Evolutionary conservation across 768 basidiomycete genomes (phyloP).

Genomic region (Hemileccinum impolitum): DNA sequence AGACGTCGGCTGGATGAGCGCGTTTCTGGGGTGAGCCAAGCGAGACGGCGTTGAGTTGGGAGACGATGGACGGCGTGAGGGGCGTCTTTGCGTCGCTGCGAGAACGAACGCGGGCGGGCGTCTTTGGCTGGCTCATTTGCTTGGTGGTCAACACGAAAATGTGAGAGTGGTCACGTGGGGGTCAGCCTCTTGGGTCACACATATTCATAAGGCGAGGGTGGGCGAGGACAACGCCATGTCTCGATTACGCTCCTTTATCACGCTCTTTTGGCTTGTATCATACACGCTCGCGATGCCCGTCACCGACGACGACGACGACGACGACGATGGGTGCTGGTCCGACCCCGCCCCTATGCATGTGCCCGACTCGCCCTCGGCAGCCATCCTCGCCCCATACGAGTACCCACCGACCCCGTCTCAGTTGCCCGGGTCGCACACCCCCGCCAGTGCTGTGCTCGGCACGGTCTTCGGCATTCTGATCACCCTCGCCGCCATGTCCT

Average conservation of each 20-base stretch:
- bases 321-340: slow-evolving; percentile 1
- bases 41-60: slow-evolving; percentile 38
- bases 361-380: slow-evolving; percentile 1
- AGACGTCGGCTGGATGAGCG: slow-evolving; percentile 38
- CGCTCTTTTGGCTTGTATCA: slow-evolving; percentile 11
- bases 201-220: slow-evolving; percentile 9
- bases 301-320: slow-evolving; percentile 10
- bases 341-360: background rate
- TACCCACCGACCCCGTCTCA: slow-evolving; percentile 3
- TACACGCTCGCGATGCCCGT: slow-evolving; percentile 6
- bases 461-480: slow-evolving; percentile 13
- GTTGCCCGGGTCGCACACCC: slow-evolving; percentile 9
- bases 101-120: slow-evolving; percentile 45
- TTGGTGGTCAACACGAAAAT: no score
- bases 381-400: slow-evolving; percentile 14
- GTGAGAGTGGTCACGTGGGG: slow-evolving; percentile 17
- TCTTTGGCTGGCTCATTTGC: slow-evolving; percentile 37
- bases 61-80: slow-evolving; percentile 41
- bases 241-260: slow-evolving; percentile 17
- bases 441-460: slow-evolving; percentile 18
- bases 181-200: slow-evolving; percentile 21
- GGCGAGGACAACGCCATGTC: slow-evolving; percentile 4
- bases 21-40: slow-evolving; percentile 31
- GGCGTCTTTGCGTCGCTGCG: slow-evolving; percentile 51
- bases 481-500: slow-evolving; percentile 5